Base-by-base conservation (phyloP, 2,329 filamentous ascomycete species). In the Fonsecaea multimorphosa region DNA sequence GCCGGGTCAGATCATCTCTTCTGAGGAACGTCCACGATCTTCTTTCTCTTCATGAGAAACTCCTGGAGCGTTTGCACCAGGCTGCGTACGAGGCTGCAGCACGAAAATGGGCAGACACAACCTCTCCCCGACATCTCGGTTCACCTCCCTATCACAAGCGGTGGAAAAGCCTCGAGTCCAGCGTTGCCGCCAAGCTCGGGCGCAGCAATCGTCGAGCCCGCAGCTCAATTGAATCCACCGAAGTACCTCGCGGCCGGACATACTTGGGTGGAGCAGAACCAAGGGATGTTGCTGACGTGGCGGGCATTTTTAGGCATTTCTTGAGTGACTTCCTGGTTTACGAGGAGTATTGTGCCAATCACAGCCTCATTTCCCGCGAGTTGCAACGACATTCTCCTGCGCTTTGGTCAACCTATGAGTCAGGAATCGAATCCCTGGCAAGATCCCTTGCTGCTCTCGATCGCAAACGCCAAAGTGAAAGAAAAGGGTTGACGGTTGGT, bases 331-430 rank as follows among this genome's bases (percentile, higher is more conserved):
- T 98, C 78, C 90, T 91, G 74, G 83, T 90, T 57, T 99, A 99
- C 75, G 91, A 96, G 78, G 91, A 96, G 72, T 99, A 97, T 76
- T 91, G 91, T 38, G 90, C 91, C 58, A 94, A 94, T 74, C 96
- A 95, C 77, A 92, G 96, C 71, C 84, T 92, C 70, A 91, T 97
- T 82, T 87, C 90, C 54, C 88, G 90, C 69, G 92, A 96, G 69
- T 81, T 96, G 38, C 86, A 88, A 36, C 84, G 88, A 29, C 85
- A 88, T 65, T 86, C 85, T 6, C 85, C 91, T 71, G 87, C 87
- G 27, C 85, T 90, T 58, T 96, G 92, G 91, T 85, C 89, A 52
- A 85, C 86, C 4, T 94, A 93, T 74, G 93, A 97, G 73, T 89
- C 87, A 73, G 95, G 94, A 0, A 86, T 97, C 1, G 94, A 98